phyloP scores from a whole-genome alignment of 352 stramenopile species.

The Pythium sp. region DNA sequence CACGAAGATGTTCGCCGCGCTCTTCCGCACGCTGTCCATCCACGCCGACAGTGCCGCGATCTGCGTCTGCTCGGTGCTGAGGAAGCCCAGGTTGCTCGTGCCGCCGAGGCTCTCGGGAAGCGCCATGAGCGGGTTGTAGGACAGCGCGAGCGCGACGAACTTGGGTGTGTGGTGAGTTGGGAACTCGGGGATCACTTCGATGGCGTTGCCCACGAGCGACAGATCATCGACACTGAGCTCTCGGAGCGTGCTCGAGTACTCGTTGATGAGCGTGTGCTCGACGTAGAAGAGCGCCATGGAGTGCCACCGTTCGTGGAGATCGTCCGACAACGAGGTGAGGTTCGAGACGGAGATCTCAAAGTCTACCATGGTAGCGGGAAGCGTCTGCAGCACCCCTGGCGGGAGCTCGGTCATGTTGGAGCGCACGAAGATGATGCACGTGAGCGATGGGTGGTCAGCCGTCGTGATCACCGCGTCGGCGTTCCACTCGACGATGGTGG shows the following conservation, averaged over 20 bases:
- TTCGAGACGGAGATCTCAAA: slow-evolving; percentile 30
- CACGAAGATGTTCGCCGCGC: slow-evolving; percentile 27
- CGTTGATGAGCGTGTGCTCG: slow-evolving; percentile 17
- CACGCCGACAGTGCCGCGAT: slow-evolving; percentile 26
- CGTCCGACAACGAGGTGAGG: slow-evolving; percentile 19
- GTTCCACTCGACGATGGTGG: slow-evolving; percentile 37
- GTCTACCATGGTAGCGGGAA: slow-evolving; percentile 36
- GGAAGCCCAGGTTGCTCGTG: slow-evolving; percentile 25
- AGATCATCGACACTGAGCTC: slow-evolving; percentile 27
- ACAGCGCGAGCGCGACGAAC: slow-evolving; percentile 27
- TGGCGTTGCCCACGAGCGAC: slow-evolving; percentile 31
- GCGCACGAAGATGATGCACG: slow-evolving; percentile 42
- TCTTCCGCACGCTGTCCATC: slow-evolving; percentile 19
- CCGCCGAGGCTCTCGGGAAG: slow-evolving; percentile 25
- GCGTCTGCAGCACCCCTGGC: slow-evolving; percentile 28
- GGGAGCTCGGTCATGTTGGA: slow-evolving; percentile 50
- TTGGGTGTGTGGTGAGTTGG: neutral
- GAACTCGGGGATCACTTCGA: slow-evolving; percentile 28
- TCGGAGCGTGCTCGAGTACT: slow-evolving; percentile 4
- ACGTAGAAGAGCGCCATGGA: slow-evolving; percentile 23
- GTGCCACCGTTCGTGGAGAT: slow-evolving; percentile 25
- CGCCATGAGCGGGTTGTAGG: slow-evolving; percentile 22
- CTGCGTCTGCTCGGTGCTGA: slow-evolving; percentile 34
- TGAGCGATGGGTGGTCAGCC: slow-evolving; percentile 27
- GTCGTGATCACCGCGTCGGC: slow-evolving; percentile 29